phyloP scores from a whole-genome alignment of 2,329 filamentous ascomycete species.

The Aspergillus piperis region DNA sequence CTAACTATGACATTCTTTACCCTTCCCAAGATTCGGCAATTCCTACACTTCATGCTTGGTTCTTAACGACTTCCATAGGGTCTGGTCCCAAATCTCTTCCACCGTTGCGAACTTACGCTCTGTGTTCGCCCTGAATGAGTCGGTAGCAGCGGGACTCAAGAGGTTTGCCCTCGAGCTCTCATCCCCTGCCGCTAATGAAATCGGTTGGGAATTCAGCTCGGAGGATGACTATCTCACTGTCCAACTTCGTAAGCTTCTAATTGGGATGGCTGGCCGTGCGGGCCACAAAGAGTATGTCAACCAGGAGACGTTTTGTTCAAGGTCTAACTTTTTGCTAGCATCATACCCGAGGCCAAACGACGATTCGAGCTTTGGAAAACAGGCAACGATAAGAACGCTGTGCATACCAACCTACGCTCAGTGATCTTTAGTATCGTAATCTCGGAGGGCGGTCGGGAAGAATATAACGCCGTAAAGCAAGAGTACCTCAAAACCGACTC shows the following conservation, averaged over 20 bases:
- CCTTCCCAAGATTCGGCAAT: not conserved
- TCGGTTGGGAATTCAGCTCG: conserved; percentile 82
- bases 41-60: not conserved
- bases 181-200: conserved; percentile 69
- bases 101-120: conserved; percentile 75
- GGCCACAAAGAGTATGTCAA: conserved; percentile 70
- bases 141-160: conserved; percentile 71
- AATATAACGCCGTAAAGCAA: conserved; percentile 74
- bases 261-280: conserved; percentile 71
- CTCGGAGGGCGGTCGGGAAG: conserved; percentile 68
- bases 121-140: conserved; percentile 77
- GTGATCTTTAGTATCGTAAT: conserved; percentile 80
- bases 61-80: conserved; percentile 45
- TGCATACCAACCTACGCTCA: conserved; percentile 78
- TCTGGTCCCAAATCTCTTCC: conserved; percentile 83
- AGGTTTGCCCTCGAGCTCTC: conserved; percentile 79
- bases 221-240: conserved; percentile 79
- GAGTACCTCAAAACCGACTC: conserved; percentile 82
- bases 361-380: conserved; percentile 79
- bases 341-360: conserved; percentile 71
- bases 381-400: conserved; percentile 63
- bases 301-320: not conserved
- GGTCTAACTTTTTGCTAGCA: conserved; percentile 45
- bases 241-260: conserved; percentile 79
- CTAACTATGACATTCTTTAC: not conserved